Base-by-base conservation (phyloP, 495 filamentous ascomycete genomes). In the Collariella sp. region DNA sequence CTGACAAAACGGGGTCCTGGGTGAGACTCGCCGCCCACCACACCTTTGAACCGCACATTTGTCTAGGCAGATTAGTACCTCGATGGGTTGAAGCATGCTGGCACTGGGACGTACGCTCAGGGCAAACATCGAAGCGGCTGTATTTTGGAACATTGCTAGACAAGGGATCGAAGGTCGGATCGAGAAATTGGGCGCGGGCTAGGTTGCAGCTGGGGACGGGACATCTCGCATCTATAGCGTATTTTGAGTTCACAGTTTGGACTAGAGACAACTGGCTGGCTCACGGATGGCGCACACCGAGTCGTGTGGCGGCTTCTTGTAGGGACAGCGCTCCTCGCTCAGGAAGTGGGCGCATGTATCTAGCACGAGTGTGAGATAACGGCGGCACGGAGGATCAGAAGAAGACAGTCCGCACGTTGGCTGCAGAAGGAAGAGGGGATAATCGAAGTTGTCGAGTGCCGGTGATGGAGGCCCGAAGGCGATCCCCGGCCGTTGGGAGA, bases 221-320 rank as follows among this genome's bases (percentile, higher is more conserved):
- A 36, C 64, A 67, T 52, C 39, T 51, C 11, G 55, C 52, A 29
- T 67, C 63, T 66, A 13, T 1, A 20, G 12, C 12, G 5, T 7
- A 22, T 7, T 26, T 31, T 52, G 1, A 57, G 46, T 18, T 38
- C 18, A 24, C 15, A 15, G 3, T 7, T 34, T 5, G 33, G 36
- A 7, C 23, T 13, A 39, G 23, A 34, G 36, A 44, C 22, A 15
- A 24, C 20, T 15, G 6, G 19, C 1, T 20, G 18, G 35, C 61
- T 53, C 55, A 64, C 62, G 63, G 31, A 59, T 49, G 22, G 60
- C 48, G 40, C 63, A 65, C 19, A 65, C 63, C 10, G 36, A 33
- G 44, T 65, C 63, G 46, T 63, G 60, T 2, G 33, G 39, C 13
- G 63, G 58, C 29, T 65, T 65, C 61, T 59, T 56, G 35, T 59